Conservation (phyloP, 768 basidiomycete species). For the Boletus rufocinnamomeus region DNA sequence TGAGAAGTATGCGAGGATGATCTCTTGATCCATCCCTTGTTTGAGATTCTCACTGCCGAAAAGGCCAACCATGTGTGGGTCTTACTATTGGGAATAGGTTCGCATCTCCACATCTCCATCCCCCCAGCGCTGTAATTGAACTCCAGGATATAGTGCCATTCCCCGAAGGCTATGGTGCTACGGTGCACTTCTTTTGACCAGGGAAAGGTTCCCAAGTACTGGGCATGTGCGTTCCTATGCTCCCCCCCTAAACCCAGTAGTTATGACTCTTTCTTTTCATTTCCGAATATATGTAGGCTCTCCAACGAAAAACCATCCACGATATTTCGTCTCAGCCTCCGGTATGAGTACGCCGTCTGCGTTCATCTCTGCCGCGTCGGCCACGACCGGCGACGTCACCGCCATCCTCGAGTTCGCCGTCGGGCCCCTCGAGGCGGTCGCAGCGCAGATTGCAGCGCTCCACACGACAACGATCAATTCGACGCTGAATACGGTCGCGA, state of each 20-base stretch:
- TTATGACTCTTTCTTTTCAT: too few species aligned
- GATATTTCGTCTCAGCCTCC: constrained; percentile 72
- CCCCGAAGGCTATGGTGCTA: constrained; percentile 82
- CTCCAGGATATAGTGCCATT: constrained; percentile 68
- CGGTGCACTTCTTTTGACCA: constrained; percentile 81
- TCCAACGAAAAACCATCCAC: constrained; percentile 90
- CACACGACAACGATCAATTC: constrained; percentile 35
- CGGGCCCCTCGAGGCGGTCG: constrained; percentile 69
- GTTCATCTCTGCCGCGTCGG: constrained; percentile 31
- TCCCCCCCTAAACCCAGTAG: neutral
- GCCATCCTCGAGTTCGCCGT: constrained; percentile 79
- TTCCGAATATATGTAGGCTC: constrained; percentile 58
- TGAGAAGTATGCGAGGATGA: too few species aligned
- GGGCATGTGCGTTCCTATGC: constrained; percentile 65
- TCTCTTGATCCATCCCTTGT: too few species aligned
- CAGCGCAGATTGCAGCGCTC: constrained; percentile 54
- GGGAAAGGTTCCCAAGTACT: constrained; percentile 84
- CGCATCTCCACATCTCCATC: constrained; percentile 17
- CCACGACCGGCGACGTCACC: constrained; percentile 51
- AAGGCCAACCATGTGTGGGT: constrained; percentile 85
- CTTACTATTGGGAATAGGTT: constrained; percentile 80
- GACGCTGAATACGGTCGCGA: constrained; percentile 18
- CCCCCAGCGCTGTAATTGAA: too few species aligned
- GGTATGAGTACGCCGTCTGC: constrained; percentile 35
- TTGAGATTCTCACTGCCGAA: constrained; percentile 69